A percentile compares a stretch with the other conserved stretches of the same genome.
phyloP scores from a whole-genome alignment of 228 moss, liverwort and hornwort species.

The Sphagnum magellanicum region DNA sequence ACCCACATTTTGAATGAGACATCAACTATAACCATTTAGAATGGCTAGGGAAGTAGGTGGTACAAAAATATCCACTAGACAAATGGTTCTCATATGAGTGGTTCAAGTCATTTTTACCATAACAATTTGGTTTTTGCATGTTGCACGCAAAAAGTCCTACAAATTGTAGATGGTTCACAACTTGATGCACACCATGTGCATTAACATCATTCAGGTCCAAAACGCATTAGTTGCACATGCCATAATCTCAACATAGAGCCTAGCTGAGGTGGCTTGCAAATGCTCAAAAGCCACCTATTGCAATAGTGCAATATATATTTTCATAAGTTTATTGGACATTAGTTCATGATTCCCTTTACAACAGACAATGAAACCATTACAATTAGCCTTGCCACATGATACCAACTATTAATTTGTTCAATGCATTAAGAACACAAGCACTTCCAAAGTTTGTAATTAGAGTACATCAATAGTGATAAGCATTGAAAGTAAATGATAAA shows the following conservation, averaged over 20 bases:
- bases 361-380: too few relatives aligned
- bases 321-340: constrained; percentile 29
- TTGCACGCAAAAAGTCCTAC: too few relatives aligned
- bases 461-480: too few relatives aligned
- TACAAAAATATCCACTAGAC: too few relatives aligned
- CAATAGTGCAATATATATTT: constrained; percentile 40
- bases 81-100: too few relatives aligned
- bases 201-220: constrained; percentile 35
- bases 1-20: not conserved
- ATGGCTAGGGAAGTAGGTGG: too few relatives aligned
- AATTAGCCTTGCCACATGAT: not conserved
- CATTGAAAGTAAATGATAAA: too few relatives aligned
- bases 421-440: too few relatives aligned
- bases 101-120: too few relatives aligned
- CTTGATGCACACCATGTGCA: constrained; percentile 41
- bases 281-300: constrained; percentile 54
- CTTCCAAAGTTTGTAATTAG: too few relatives aligned
- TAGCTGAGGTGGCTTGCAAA: constrained; percentile 42
- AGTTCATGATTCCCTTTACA: constrained; percentile 26
- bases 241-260: constrained; percentile 44
- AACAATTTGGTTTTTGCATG: too few relatives aligned
- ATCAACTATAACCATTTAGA: fast-evolving
- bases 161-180: not conserved
- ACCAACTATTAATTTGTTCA: too few relatives aligned
- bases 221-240: constrained; percentile 44